Percentiles rank a stretch among this genome's conserved stretches.
These are phyloP conservation scores for Xylariaceae sp. DNA, from an alignment of 2,329 filamentous ascomycete genomes.

Conservation along the genomic window DNA sequence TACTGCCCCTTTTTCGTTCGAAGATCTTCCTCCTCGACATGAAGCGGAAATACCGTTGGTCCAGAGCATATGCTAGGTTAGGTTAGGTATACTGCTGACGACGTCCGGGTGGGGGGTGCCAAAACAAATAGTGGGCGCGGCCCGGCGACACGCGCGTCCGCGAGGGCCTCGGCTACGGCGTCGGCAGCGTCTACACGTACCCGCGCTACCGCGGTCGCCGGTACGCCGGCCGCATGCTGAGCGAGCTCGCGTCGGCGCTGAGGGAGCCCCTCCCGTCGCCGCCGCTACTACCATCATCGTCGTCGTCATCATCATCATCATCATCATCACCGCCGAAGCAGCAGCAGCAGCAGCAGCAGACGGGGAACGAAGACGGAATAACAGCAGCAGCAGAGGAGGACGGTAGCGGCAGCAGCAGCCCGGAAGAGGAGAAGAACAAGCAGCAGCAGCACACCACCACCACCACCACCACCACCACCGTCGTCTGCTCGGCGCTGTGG, in stretches of 20 bases:
- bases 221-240: constrained; percentile 72
- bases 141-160: constrained; percentile 26
- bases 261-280: too few relatives aligned
- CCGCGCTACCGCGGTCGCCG: constrained; percentile 60
- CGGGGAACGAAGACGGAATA: background rate
- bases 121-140: too few relatives aligned
- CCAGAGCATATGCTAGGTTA: too few relatives aligned
- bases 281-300: too few relatives aligned
- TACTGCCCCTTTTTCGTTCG: too few relatives aligned
- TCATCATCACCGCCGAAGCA: background rate
- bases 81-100: too few relatives aligned
- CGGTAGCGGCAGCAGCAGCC: background rate
- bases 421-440: constrained; percentile 5
- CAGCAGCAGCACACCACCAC: constrained; percentile 1
- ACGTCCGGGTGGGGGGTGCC: too few relatives aligned
- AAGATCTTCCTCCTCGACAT: too few relatives aligned
- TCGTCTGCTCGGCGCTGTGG: constrained; percentile 68
- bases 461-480: background rate
- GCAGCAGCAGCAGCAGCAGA: background rate
- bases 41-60: too few relatives aligned
- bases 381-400: too few relatives aligned
- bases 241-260: constrained; percentile 48
- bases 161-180: constrained; percentile 61
- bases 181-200: constrained; percentile 73
- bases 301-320: too few relatives aligned